phyloP scores from a whole-genome alignment of 805 yeast species.

The Cyberlindnera maritima region DNA sequence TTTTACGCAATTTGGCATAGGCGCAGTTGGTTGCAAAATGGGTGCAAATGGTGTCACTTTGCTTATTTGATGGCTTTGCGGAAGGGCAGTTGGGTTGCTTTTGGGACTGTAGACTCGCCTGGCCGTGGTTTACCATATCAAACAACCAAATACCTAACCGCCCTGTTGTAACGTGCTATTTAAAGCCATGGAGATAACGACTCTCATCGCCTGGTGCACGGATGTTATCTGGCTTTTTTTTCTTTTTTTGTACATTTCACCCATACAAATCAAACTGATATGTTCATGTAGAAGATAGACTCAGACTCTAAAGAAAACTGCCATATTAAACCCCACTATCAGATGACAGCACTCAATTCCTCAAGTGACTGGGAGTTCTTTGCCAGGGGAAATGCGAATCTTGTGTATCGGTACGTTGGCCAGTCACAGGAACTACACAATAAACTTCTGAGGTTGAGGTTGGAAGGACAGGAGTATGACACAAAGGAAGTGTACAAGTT shows the following conservation, averaged over 20 bases:
- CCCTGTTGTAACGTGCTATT: not conserved
- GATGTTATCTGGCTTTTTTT: not conserved
- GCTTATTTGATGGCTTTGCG: not conserved
- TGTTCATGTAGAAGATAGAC: not conserved
- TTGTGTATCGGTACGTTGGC: constrained; percentile 41
- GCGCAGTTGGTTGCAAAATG: not conserved
- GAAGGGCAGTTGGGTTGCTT: not conserved
- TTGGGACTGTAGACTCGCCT: no score
- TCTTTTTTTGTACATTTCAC: not conserved
- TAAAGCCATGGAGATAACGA: not conserved
- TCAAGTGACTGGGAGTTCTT: constrained; percentile 39
- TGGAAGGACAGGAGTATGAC: constrained; percentile 19
- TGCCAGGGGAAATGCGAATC: constrained; percentile 50
- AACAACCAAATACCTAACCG: no score
- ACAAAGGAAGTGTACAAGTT: constrained; percentile 19
- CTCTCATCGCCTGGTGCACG: not conserved
- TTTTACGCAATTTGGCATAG: not conserved
- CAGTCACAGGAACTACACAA: constrained; percentile 29
- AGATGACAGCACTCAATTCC: not conserved
- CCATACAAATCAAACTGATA: no score
- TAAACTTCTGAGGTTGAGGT: constrained; percentile 33
- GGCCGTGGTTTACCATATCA: no score
- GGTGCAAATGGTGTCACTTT: not conserved
- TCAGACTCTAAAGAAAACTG: no score
- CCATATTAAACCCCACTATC: no score